These are phyloP conservation scores for Pythium dissimile DNA, from an alignment of 352 stramenopile genomes.

Conservation along the genomic window DNA sequence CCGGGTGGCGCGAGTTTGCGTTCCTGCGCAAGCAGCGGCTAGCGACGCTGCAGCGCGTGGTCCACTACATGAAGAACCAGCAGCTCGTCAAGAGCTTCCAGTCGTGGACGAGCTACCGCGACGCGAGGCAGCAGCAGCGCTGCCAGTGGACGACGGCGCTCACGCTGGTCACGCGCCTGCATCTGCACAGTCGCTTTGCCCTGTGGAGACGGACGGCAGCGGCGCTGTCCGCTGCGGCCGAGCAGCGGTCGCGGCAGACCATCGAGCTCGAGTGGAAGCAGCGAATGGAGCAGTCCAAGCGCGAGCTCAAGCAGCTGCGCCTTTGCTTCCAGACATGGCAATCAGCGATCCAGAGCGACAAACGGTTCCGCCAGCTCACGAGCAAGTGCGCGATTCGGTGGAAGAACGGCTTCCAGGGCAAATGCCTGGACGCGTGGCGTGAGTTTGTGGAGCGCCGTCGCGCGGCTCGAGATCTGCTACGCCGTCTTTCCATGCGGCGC, in stretches of 20 bases:
- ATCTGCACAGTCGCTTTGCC: not conserved
- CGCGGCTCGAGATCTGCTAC: slow-evolving; percentile 17
- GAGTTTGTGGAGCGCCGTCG: slow-evolving; percentile 5
- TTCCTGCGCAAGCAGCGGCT: slow-evolving; percentile 14
- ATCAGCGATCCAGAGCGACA: not conserved
- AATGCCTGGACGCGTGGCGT: slow-evolving; percentile 34
- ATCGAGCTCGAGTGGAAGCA: slow-evolving; percentile 20
- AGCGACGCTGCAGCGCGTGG: slow-evolving; percentile 21
- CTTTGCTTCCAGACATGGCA: slow-evolving; percentile 12
- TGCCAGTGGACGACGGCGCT: not conserved
- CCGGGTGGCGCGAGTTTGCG: slow-evolving; percentile 40
- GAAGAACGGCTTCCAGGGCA: slow-evolving; percentile 15
- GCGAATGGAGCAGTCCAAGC: slow-evolving; percentile 23
- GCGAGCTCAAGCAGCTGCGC: slow-evolving; percentile 13
- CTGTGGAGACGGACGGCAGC: not conserved
- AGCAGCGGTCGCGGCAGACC: slow-evolving; percentile 3
- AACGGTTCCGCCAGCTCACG: slow-evolving; percentile 11
- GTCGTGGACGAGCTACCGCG: slow-evolving; percentile 12
- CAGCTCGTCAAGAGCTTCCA: slow-evolving; percentile 19
- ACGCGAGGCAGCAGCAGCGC: not conserved
- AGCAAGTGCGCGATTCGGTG: slow-evolving; percentile 14
- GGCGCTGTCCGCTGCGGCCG: not conserved
- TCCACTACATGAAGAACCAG: slow-evolving; percentile 36
- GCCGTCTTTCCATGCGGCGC: slow-evolving; percentile 27
- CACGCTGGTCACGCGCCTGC: not conserved